These are phyloP conservation scores for Waltergamsia citrina DNA, from an alignment of 2,329 filamentous ascomycete species.

Conservation along the genomic window DNA sequence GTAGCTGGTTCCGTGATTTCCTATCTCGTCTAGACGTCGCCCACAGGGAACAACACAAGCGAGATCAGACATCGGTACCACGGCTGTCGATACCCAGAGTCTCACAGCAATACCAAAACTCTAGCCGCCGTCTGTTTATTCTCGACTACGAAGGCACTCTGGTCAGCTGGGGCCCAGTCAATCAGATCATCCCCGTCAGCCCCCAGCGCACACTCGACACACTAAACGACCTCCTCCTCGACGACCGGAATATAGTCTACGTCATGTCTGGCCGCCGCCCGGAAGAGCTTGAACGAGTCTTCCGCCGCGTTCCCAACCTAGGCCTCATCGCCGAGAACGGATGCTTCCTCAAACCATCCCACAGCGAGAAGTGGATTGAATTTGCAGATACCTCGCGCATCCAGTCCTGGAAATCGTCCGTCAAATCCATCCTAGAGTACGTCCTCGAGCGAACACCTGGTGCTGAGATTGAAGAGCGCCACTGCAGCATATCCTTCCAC, in stretches of 20 bases:
- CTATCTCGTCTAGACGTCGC: slow-evolving; percentile 60
- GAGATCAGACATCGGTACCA: slow-evolving; percentile 79
- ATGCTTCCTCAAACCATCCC: slow-evolving; percentile 72
- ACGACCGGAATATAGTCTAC: slow-evolving; percentile 78
- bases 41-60: slow-evolving; percentile 75
- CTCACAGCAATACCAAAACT: slow-evolving; percentile 53
- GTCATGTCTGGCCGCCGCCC: slow-evolving; percentile 87
- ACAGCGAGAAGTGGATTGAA: slow-evolving; percentile 62
- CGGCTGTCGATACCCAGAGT: slow-evolving; percentile 65
- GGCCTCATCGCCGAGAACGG: slow-evolving; percentile 94
- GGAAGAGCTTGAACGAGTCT: slow-evolving; percentile 79
- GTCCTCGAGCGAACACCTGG: slow-evolving; percentile 85
- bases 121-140: slow-evolving; percentile 69
- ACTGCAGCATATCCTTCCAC: slow-evolving; percentile 85
- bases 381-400: slow-evolving; percentile 66
- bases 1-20: slow-evolving; percentile 77
- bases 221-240: slow-evolving; percentile 70
- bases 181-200: slow-evolving; percentile 75
- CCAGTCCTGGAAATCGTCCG: slow-evolving; percentile 71
- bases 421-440: slow-evolving; percentile 76
- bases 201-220: slow-evolving; percentile 76
- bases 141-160: slow-evolving; percentile 92
- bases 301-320: slow-evolving; percentile 72
- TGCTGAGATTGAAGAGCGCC: slow-evolving; percentile 80
- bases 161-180: slow-evolving; percentile 76